phyloP scores from a whole-genome alignment of 192 early-diverging fungal genomes.

The Backusella australiensis region DNA sequence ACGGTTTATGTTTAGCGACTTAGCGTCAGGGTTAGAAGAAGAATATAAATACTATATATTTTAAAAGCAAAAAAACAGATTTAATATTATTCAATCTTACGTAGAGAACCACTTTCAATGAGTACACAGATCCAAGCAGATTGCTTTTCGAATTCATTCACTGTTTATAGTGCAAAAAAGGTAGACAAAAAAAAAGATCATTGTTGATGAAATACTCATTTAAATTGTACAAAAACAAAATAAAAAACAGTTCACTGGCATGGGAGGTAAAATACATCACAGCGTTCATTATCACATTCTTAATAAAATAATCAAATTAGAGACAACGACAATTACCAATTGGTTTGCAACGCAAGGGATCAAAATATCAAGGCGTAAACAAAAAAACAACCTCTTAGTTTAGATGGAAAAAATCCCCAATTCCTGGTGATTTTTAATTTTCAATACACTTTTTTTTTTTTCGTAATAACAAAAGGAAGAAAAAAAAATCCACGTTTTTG shows the following conservation, averaged over 20 bases:
- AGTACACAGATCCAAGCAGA: slow-evolving; percentile 49
- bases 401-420: not conserved
- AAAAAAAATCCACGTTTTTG: not conserved
- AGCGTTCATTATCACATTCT: not conserved
- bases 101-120: slow-evolving; percentile 63
- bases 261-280: not conserved
- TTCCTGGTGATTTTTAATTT: no score
- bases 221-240: not conserved
- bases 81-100: not conserved
- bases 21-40: slow-evolving; percentile 55
- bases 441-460: not conserved
- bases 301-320: not conserved
- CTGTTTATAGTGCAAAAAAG: slow-evolving; percentile 89
- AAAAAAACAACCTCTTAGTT: not conserved
- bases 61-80: not conserved
- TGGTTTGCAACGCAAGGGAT: not conserved
- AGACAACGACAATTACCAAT: not conserved
- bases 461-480: not conserved
- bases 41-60: slow-evolving; percentile 68
- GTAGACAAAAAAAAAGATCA: not conserved
- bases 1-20: slow-evolving; percentile 47
- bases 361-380: slow-evolving; percentile 6
- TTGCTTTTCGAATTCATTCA: slow-evolving; percentile 60
- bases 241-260: not conserved
- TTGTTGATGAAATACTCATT: not conserved